A percentile compares a stretch with the other conserved stretches of the same genome.
phyloP scores from a whole-genome alignment of 2,329 filamentous ascomycete species.

The Pseudonectria buxi region DNA sequence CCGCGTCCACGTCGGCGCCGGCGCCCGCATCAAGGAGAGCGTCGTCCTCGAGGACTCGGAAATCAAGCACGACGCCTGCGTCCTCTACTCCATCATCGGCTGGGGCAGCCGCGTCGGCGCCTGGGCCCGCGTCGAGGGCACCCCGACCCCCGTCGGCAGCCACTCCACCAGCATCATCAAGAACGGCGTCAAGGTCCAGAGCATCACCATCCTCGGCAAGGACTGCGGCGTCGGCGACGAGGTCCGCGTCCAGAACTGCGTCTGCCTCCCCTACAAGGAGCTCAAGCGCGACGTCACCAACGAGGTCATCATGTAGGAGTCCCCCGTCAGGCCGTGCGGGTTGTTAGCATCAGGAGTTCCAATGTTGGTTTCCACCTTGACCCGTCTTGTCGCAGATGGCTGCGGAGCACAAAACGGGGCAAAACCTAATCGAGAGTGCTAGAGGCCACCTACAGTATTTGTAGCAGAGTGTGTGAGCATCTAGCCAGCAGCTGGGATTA shows the following conservation, averaged over 20 bases:
- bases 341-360: no score
- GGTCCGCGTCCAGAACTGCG: conserved; percentile 92
- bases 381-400: no score
- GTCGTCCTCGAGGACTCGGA: conserved; percentile 93
- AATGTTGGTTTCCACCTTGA: no score
- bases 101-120: conserved; percentile 94
- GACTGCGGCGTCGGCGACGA: conserved; percentile 93
- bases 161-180: conserved; percentile 94
- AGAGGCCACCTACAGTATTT: no score
- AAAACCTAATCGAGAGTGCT: no score
- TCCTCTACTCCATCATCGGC: conserved; percentile 92
- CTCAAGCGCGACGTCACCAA: conserved; percentile 68
- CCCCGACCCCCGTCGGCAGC: conserved; percentile 77
- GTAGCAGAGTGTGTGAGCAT: no score
- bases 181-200: conserved; percentile 97
- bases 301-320: background rate
- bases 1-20: conserved; percentile 76
- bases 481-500: no score
- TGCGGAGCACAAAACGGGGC: no score
- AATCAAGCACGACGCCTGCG: conserved; percentile 93
- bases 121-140: conserved; percentile 97
- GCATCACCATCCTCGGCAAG: conserved; percentile 94
- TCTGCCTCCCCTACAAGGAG: conserved; percentile 97
- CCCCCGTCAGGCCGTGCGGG: background rate
- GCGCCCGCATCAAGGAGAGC: conserved; percentile 88